Evolutionary conservation across 164 flowering plant species (phyloP).

Genomic region (Berberis vulgaris): DNA sequence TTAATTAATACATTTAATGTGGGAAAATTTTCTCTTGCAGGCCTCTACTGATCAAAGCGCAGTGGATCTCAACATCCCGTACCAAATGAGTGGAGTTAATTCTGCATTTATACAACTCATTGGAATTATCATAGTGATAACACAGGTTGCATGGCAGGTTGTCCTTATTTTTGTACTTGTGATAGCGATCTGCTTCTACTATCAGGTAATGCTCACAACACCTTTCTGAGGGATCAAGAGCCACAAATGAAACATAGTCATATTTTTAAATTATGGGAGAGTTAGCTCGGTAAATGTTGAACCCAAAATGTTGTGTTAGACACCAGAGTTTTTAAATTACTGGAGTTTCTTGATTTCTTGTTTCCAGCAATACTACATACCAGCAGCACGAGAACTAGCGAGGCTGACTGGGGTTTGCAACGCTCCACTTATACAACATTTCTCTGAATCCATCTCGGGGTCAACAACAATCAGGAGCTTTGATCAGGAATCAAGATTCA

Average conservation of each 20-base stretch:
- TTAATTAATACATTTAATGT: no score
- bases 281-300: no score
- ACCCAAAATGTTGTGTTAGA: not conserved
- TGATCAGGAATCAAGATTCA: constrained; percentile 30
- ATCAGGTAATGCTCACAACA: constrained; percentile 46
- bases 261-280: not conserved
- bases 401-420: constrained; percentile 31
- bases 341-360: not conserved
- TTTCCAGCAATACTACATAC: constrained; percentile 36
- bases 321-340: not conserved
- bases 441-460: constrained; percentile 37
- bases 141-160: constrained; percentile 90
- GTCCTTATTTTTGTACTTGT: constrained; percentile 75
- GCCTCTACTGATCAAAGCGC: constrained; percentile 94
- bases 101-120: constrained; percentile 55
- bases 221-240: no score
- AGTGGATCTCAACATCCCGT: constrained; percentile 50
- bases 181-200: constrained; percentile 58
- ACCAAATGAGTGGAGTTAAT: constrained; percentile 37
- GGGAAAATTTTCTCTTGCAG: constrained; percentile 22
- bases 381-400: constrained; percentile 25
- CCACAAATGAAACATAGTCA: not conserved
- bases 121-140: constrained; percentile 84
- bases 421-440: constrained; percentile 42
- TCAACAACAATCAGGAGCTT: constrained; percentile 38